These are phyloP conservation scores for Wickerhamiella domercqiae DNA, from an alignment of 805 yeast genomes.

Conservation along the genomic window DNA sequence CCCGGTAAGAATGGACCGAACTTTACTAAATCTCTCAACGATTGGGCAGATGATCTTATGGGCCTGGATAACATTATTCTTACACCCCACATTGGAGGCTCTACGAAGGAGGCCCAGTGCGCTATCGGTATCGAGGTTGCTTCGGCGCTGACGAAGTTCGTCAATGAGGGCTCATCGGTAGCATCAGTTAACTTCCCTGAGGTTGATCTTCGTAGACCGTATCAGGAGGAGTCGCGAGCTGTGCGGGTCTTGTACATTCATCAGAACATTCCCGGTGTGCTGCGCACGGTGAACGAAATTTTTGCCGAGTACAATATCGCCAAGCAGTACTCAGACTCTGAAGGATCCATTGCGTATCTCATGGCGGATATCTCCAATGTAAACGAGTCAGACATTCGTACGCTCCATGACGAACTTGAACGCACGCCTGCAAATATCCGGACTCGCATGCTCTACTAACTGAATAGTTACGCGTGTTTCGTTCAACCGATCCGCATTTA, in stretches of 20 bases:
- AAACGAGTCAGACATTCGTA: slow-evolving; percentile 63
- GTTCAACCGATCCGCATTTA: not conserved
- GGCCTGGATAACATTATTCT: slow-evolving; percentile 75
- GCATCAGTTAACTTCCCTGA: slow-evolving; percentile 99
- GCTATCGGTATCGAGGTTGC: slow-evolving; percentile 96
- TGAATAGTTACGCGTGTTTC: no score
- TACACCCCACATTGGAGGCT: slow-evolving; percentile 97
- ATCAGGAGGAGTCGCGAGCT: slow-evolving; percentile 63
- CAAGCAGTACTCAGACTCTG: slow-evolving; percentile 94
- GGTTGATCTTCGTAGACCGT: slow-evolving; percentile 76
- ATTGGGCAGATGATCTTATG: slow-evolving; percentile 71
- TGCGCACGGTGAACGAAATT: slow-evolving; percentile 92
- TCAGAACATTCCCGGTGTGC: slow-evolving; percentile 97
- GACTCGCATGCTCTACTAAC: slow-evolving; percentile 73
- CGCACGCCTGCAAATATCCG: slow-evolving; percentile 81
- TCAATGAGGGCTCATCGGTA: slow-evolving; percentile 86
- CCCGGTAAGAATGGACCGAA: slow-evolving; percentile 93
- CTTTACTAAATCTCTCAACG: slow-evolving; percentile 58
- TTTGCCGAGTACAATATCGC: slow-evolving; percentile 90
- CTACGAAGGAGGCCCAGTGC: slow-evolving; percentile 96
- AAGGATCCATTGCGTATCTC: slow-evolving; percentile 89
- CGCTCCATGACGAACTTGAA: slow-evolving; percentile 70
- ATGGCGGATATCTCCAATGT: slow-evolving; percentile 95
- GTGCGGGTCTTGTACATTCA: slow-evolving; percentile 94
- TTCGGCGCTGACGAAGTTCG: slow-evolving; percentile 69